phyloP scores from a whole-genome alignment of 352 stramenopile species.

The Globisporangium recalcitrans region DNA sequence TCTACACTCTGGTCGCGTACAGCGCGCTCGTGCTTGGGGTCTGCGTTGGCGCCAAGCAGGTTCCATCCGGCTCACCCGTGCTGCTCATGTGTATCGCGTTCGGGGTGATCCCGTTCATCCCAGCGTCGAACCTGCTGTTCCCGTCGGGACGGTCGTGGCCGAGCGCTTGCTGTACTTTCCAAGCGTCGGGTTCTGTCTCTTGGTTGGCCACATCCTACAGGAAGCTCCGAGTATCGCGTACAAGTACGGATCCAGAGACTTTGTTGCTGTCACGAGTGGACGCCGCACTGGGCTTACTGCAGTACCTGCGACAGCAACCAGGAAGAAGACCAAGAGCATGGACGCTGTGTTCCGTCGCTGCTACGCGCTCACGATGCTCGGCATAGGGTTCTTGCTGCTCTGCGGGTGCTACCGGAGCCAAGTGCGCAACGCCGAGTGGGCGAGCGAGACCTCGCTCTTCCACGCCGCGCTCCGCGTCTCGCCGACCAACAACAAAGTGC shows the following conservation, averaged over 20 bases:
- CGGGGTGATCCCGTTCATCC: slow-evolving; percentile 82
- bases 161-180: slow-evolving; percentile 91
- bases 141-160: slow-evolving; percentile 86
- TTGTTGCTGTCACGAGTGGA: neutral
- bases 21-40: slow-evolving; percentile 28
- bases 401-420: slow-evolving; percentile 36
- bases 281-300: neutral
- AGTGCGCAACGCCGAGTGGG: slow-evolving; percentile 63
- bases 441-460: slow-evolving; percentile 52
- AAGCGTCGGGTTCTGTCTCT: slow-evolving; percentile 78
- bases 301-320: neutral
- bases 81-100: slow-evolving; percentile 64
- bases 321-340: neutral
- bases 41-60: slow-evolving; percentile 16
- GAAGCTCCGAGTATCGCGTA: slow-evolving; percentile 20
- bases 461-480: slow-evolving; percentile 40
- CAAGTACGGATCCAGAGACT: slow-evolving; percentile 15
- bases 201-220: slow-evolving; percentile 41
- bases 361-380: slow-evolving; percentile 15
- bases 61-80: slow-evolving; percentile 22
- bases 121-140: slow-evolving; percentile 89
- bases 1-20: slow-evolving; percentile 64
- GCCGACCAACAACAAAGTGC: slow-evolving; percentile 72
- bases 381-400: slow-evolving; percentile 23
- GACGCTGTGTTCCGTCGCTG: slow-evolving; percentile 6